phyloP scores from a whole-genome alignment of 164 flowering plant genomes.

The Macadamia tetraphylla region DNA sequence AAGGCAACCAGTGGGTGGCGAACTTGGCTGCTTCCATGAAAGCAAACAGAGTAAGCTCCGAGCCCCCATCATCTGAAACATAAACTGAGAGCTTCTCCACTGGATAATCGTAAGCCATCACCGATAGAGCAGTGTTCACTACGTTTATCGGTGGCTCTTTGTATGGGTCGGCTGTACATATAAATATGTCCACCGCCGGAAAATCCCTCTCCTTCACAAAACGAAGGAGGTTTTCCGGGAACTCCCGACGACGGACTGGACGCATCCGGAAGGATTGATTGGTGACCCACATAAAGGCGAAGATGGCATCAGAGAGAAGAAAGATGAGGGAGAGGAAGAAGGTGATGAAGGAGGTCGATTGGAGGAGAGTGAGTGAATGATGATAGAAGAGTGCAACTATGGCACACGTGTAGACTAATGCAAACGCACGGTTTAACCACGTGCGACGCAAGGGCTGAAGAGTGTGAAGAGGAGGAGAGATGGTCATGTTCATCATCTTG shows the following conservation, averaged over 20 bases:
- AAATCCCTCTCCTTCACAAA: not conserved
- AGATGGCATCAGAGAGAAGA: slow-evolving; percentile 4
- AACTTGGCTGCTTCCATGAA: slow-evolving; percentile 19
- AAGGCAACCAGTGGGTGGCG: slow-evolving; percentile 19
- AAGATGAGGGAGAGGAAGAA: slow-evolving; percentile 2
- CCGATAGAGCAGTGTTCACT: slow-evolving; percentile 21
- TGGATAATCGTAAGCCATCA: slow-evolving; percentile 21
- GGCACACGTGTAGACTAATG: slow-evolving; percentile 12
- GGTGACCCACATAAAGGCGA: slow-evolving; percentile 17
- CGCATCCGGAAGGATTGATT: slow-evolving; percentile 11
- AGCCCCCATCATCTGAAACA: slow-evolving; percentile 19
- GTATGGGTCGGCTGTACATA: slow-evolving; percentile 25
- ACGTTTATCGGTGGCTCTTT: slow-evolving; percentile 23
- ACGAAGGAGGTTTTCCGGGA: slow-evolving; percentile 3
- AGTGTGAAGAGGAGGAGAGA: not conserved
- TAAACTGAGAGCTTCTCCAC: slow-evolving; percentile 20
- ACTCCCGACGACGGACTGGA: slow-evolving; percentile 6
- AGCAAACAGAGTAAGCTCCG: slow-evolving; percentile 18
- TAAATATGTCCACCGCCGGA: slow-evolving; percentile 18
- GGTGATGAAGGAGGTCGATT: not conserved
- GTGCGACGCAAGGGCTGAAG: slow-evolving; percentile 1
- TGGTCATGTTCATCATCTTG: not conserved
- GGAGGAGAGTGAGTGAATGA: slow-evolving; percentile 4
- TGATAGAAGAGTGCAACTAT: slow-evolving; percentile 10
- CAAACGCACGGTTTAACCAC: slow-evolving; percentile 2